Percentiles rank a stretch among this genome's conserved stretches.
These are phyloP conservation scores for Rhododendron mucronatum DNA, from an alignment of 148 eudicot species.

Conservation along the genomic window DNA sequence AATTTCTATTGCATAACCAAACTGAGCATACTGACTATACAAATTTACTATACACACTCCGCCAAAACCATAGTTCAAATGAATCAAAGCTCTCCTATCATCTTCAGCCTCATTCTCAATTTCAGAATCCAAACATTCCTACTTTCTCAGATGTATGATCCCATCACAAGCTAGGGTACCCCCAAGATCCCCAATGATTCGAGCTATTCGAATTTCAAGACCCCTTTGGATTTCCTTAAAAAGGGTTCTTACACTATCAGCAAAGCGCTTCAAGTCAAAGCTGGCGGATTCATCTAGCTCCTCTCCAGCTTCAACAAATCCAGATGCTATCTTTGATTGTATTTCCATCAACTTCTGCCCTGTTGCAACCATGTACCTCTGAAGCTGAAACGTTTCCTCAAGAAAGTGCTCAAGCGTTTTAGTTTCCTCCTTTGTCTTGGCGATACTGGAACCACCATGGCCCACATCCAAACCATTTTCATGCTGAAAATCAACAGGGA, in stretches of 20 bases:
- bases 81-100: constrained; percentile 5
- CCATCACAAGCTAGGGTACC: constrained; percentile 91
- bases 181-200: constrained; percentile 81
- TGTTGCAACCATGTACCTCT: constrained; percentile 83
- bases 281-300: constrained; percentile 39
- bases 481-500: constrained; percentile 35
- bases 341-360: constrained; percentile 86
- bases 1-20: constrained; percentile 7
- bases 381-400: constrained; percentile 89
- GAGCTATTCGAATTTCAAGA: constrained; percentile 71
- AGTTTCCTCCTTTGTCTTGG: constrained; percentile 60
- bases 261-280: constrained; percentile 73
- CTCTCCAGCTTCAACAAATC: constrained; percentile 38
- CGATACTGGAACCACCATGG: constrained; percentile 24
- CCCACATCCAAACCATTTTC: constrained; percentile 39
- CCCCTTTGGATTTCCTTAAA: constrained; percentile 85
- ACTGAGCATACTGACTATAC: constrained; percentile 13
- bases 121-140: neutral
- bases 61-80: neutral
- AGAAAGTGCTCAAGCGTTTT: constrained; percentile 61
- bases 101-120: neutral
- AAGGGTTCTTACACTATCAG: constrained; percentile 58
- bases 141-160: constrained; percentile 49
- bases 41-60: neutral
- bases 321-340: constrained; percentile 60